These are phyloP conservation scores for Arthrobotrys entomopaga DNA, from an alignment of 2,329 filamentous ascomycete genomes.

Conservation along the genomic window DNA sequence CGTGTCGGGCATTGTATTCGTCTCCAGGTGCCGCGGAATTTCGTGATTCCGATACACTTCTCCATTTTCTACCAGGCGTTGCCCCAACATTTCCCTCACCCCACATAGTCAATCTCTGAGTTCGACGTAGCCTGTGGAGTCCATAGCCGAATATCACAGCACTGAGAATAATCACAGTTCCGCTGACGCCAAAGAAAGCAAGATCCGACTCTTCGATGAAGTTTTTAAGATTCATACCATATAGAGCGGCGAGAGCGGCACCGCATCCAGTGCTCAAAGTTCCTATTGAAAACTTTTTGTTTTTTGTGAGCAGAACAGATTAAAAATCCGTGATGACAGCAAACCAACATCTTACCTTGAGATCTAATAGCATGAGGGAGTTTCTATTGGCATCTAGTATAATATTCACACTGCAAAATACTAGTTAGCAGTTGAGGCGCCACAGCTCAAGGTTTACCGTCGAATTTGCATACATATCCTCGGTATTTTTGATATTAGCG, in stretches of 20 bases:
- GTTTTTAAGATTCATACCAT: conserved; percentile 99
- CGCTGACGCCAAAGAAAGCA: conserved; percentile 82
- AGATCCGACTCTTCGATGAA: conserved; percentile 94
- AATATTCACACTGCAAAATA: conserved; percentile 77
- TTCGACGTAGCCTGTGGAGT: conserved; percentile 80
- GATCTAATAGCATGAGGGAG: conserved; percentile 93
- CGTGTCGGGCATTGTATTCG: conserved; percentile 5
- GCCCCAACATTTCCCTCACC: conserved; percentile 65
- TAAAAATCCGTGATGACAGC: no score
- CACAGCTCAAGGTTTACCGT: not conserved
- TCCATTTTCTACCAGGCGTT: conserved; percentile 46
- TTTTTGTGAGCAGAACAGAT: conserved; percentile 2
- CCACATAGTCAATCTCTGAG: conserved; percentile 90
- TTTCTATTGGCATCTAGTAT: conserved; percentile 98
- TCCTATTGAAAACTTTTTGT: conserved; percentile 78
- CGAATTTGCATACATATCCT: conserved; percentile 82
- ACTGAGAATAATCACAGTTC: conserved; percentile 76
- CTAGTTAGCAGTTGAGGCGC: not conserved
- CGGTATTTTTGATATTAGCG: conserved; percentile 93
- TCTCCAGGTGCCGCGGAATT: not conserved
- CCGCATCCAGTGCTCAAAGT: conserved; percentile 94
- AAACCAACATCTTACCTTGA: conserved; percentile 67
- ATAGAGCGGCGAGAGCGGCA: conserved; percentile 96
- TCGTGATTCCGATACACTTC: conserved; percentile 39
- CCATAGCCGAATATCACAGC: conserved; percentile 84